Evolutionary conservation across 352 stramenopile species (phyloP).

Genomic region (Elongisporangium senticosum): DNA sequence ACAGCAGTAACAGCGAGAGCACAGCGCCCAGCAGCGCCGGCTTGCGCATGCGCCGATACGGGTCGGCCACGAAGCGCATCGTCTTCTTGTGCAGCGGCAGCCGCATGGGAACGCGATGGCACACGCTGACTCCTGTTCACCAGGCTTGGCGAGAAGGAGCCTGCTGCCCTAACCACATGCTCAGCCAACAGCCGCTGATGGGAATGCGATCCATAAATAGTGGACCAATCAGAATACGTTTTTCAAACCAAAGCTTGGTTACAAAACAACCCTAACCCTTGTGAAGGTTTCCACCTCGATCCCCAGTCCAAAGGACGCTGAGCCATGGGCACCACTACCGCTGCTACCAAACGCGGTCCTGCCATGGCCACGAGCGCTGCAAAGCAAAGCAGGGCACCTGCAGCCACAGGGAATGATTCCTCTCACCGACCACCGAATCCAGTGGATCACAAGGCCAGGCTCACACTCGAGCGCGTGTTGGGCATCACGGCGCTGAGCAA

Average conservation of each 20-base stretch:
- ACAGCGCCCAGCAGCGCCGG: slow-evolving; percentile 28
- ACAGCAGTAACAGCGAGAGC: slow-evolving; percentile 48
- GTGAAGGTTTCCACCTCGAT: too few relatives aligned
- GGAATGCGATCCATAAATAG: background rate
- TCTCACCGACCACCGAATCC: background rate
- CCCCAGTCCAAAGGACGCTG: background rate
- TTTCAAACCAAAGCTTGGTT: background rate
- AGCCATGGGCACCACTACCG: background rate
- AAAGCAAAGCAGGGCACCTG: background rate
- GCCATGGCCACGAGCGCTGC: background rate
- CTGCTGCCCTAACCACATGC: background rate
- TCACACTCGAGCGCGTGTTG: slow-evolving; percentile 82
- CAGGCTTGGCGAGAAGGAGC: background rate
- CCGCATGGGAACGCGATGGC: background rate
- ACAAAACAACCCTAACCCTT: too few relatives aligned
- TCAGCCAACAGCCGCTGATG: background rate
- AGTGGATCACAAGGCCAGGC: slow-evolving; percentile 22
- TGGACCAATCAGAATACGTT: background rate
- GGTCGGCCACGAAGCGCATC: slow-evolving; percentile 52
- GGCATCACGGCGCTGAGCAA: slow-evolving; percentile 73
- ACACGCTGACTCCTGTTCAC: background rate
- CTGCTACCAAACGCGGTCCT: background rate
- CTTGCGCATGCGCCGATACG: slow-evolving; percentile 59
- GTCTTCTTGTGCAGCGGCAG: slow-evolving; percentile 63
- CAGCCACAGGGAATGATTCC: background rate